Evolutionary conservation across 352 stramenopile species (phyloP).

Genomic region (Globisporangium okanoganense): DNA sequence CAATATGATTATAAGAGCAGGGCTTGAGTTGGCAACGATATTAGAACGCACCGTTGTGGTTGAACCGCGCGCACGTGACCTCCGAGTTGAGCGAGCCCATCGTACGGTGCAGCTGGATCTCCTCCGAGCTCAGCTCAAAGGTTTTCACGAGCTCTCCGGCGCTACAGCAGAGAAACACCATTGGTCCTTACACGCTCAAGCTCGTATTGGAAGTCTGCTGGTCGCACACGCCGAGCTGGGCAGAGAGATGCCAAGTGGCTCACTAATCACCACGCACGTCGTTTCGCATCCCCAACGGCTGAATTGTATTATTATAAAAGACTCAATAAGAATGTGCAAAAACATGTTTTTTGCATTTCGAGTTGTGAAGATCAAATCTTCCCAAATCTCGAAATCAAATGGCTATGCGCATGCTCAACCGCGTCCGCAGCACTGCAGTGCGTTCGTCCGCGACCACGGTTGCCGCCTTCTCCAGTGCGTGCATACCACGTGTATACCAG

Average conservation of each 20-base stretch:
- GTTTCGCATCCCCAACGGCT: constrained; percentile 16
- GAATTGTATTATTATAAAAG: not conserved
- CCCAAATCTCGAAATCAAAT: constrained; percentile 15
- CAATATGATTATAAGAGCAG: not conserved
- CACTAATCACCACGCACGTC: constrained; percentile 22
- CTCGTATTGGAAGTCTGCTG: not conserved
- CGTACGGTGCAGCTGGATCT: constrained; percentile 35
- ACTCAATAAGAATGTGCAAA: not conserved
- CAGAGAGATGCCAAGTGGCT: too few species aligned
- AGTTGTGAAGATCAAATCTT: not conserved
- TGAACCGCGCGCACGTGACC: constrained; percentile 58
- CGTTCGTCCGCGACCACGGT: constrained; percentile 5
- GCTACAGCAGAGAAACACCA: constrained; percentile 56
- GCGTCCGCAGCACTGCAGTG: constrained; percentile 14
- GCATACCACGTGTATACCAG: not conserved
- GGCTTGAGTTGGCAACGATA: too few species aligned
- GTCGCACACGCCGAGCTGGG: not conserved
- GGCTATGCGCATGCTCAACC: constrained; percentile 33
- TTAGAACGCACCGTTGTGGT: constrained; percentile 42
- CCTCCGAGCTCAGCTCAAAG: constrained; percentile 51
- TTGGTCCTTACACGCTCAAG: not conserved
- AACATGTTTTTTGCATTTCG: not conserved
- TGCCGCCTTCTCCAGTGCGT: constrained; percentile 29
- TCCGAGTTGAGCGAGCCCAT: constrained; percentile 51
- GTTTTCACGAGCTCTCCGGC: constrained; percentile 51